Base-by-base conservation (phyloP, 2,329 filamentous ascomycete species). In the Aspergillus caelatus region DNA sequence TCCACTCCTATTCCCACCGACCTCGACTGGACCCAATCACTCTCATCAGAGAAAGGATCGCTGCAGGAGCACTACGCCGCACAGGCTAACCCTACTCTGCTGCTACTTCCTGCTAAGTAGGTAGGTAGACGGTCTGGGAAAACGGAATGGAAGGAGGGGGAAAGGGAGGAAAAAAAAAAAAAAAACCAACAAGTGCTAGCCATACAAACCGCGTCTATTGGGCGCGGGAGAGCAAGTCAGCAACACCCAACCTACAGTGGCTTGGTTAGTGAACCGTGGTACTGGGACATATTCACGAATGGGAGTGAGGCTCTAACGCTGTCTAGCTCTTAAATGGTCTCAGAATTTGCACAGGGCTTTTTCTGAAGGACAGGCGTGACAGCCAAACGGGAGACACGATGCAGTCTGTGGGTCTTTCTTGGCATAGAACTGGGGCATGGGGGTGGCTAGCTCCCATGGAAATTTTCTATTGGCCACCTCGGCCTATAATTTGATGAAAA, bases 101-200 rank as follows among this genome's bases (percentile, higher is more conserved):
- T 36, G n/a, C 32, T 59, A 58, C 43, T 23, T 14, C 52, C 28
- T 54, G 10, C 23, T 23, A 21, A 36, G 32, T 36, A 34, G 19
- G 46, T 36, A 54, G 21, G 30, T 28, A 45, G 36, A 52, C 58
- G 52, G 45, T 19, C 32, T 59, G 50, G 32, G 36, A 56, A 62
- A 59, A 60, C 21, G 21, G 41, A 53, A 50, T n/a, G 34, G 59
- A 54, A 19, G 34, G 10, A 34, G 39, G 43, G 43, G 36, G 62
- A 41, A 61, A 58, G 54, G 41, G 34, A 60, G 62, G 16, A 7
- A 41, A 61, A 62, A 57, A 43, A 61, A 61, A 57, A 36, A 46
- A 60, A 63, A 64, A 69, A 66, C 67, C 69, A 70, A 71, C 68
- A 70, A 56, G 60, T 66, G 65, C 67, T 68, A 69, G 69, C 68